Evolutionary conservation across 1,139 yeast genomes (phyloP).

Genomic region (Taphrina flavorubra): DNA sequence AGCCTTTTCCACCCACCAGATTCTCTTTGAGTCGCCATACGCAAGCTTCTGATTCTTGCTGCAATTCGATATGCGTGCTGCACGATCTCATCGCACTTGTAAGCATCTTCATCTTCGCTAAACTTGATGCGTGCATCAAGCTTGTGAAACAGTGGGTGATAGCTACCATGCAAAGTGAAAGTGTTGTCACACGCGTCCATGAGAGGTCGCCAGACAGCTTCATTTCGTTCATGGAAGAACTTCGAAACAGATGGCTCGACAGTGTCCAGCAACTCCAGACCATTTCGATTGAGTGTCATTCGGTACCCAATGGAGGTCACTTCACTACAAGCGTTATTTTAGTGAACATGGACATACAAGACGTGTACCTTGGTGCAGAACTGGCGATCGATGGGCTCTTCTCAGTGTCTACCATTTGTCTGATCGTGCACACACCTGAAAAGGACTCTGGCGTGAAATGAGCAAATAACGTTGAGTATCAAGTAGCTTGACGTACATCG

Average conservation of each 20-base stretch:
- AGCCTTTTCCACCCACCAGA: neutral
- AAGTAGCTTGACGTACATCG: too few relatives aligned
- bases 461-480: too few relatives aligned
- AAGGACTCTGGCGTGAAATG: too few relatives aligned
- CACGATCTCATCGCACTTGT: neutral
- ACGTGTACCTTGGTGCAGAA: too few relatives aligned
- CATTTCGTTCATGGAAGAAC: conserved; percentile 1
- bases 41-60: neutral
- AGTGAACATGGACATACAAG: too few relatives aligned
- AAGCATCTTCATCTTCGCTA: neutral
- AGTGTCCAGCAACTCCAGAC: too few relatives aligned
- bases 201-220: conserved; percentile 4
- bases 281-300: too few relatives aligned
- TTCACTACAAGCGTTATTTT: too few relatives aligned
- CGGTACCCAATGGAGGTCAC: too few relatives aligned
- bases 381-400: too few relatives aligned
- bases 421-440: too few relatives aligned
- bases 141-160: neutral
- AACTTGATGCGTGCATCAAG: neutral
- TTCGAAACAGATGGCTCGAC: neutral
- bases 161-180: neutral
- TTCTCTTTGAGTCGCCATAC: neutral
- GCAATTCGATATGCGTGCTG: neutral
- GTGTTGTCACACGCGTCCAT: neutral
- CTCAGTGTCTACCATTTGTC: too few relatives aligned